These are phyloP conservation scores for Zizania palustris DNA, from an alignment of 202 grass and related monocot genomes.

Conservation along the genomic window DNA sequence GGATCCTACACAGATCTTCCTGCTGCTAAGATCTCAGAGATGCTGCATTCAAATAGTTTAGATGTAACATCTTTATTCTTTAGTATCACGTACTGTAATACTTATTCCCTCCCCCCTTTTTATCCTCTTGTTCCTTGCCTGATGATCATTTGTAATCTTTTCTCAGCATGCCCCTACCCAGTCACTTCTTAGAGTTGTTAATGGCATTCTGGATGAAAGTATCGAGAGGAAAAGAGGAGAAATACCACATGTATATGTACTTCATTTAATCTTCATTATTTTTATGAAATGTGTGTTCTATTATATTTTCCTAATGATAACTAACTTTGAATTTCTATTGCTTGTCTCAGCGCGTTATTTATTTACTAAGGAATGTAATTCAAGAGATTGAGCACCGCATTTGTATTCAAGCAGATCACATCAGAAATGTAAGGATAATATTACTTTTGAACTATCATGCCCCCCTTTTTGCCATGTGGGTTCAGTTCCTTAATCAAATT, in stretches of 20 bases:
- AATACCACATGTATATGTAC: slow-evolving; percentile 83
- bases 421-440: slow-evolving; percentile 76
- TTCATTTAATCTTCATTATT: slow-evolving; percentile 24
- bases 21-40: slow-evolving; percentile 82
- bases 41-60: slow-evolving; percentile 86
- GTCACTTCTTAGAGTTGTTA: slow-evolving; percentile 84
- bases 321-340: not conserved
- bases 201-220: slow-evolving; percentile 93
- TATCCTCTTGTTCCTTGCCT: slow-evolving; percentile 3
- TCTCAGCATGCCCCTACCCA: slow-evolving; percentile 87
- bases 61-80: slow-evolving; percentile 82
- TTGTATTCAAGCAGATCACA: slow-evolving; percentile 86
- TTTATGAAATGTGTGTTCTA: slow-evolving; percentile 27
- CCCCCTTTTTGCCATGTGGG: not conserved
- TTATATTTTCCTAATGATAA: slow-evolving; percentile 39
- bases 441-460: slow-evolving; percentile 17
- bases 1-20: slow-evolving; percentile 76
- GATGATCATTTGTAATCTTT: slow-evolving; percentile 36
- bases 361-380: slow-evolving; percentile 79
- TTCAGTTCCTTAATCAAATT: slow-evolving; percentile 33
- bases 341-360: slow-evolving; percentile 68
- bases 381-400: slow-evolving; percentile 94
- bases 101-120: not conserved
- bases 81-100: slow-evolving; percentile 27
- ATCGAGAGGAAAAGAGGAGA: slow-evolving; percentile 94